Conservation (phyloP, 345 rosid genomes). For the Salix caprea region DNA sequence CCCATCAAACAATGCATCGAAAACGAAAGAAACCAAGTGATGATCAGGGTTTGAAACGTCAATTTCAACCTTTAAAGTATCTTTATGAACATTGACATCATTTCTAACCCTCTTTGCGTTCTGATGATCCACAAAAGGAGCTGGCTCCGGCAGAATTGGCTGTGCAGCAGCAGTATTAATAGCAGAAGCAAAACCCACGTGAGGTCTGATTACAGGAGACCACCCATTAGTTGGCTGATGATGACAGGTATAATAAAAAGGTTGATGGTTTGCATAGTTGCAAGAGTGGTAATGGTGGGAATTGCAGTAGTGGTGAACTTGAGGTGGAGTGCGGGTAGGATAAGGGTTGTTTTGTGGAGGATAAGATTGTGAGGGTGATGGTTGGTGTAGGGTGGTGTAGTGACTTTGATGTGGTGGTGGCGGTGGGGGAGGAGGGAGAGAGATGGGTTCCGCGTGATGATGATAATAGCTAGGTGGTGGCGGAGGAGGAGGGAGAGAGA, state of each 20-base stretch:
- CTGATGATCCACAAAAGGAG: constrained; percentile 78
- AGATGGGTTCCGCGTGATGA: constrained; percentile 11
- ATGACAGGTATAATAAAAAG: constrained; percentile 46
- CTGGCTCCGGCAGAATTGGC: constrained; percentile 40
- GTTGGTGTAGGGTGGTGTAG: constrained; percentile 25
- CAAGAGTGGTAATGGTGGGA: constrained; percentile 32
- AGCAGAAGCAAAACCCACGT: constrained; percentile 19
- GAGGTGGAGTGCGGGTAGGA: constrained; percentile 35
- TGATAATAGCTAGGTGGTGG: constrained; percentile 8
- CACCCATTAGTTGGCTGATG: constrained; percentile 31
- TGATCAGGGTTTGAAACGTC: constrained; percentile 68
- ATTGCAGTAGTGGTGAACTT: constrained; percentile 29
- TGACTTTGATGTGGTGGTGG: constrained; percentile 22
- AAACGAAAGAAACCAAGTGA: constrained; percentile 76
- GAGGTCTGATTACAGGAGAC: constrained; percentile 38
- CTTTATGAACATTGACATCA: constrained; percentile 86
- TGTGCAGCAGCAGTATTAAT: background rate
- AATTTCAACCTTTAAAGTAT: constrained; percentile 55
- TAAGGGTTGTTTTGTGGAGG: constrained; percentile 33
- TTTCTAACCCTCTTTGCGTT: constrained; percentile 85
- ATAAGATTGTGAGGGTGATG: constrained; percentile 19
- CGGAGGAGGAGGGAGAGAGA: constrained; percentile 32
- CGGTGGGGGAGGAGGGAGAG: constrained; percentile 35
- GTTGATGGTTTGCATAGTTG: constrained; percentile 41
- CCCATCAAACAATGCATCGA: constrained; percentile 83